phyloP scores from a whole-genome alignment of 2,329 filamentous ascomycete genomes.

The Sphaerostilbella broomeana region DNA sequence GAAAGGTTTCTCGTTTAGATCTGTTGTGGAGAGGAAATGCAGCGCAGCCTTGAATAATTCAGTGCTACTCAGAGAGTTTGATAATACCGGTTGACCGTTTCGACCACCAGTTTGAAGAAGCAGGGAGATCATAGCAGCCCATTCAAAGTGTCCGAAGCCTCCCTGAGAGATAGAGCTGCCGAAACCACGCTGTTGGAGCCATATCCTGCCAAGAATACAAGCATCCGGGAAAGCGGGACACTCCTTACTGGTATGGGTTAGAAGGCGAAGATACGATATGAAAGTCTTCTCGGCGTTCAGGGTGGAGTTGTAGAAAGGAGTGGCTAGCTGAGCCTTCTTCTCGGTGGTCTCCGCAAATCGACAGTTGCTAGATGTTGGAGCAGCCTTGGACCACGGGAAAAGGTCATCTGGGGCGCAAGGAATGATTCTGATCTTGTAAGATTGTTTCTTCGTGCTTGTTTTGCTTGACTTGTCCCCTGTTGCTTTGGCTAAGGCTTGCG shows the following conservation, averaged over 20 bases:
- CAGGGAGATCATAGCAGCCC: slow-evolving; percentile 72
- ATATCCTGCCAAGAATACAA: slow-evolving; percentile 77
- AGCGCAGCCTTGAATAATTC: slow-evolving; percentile 91
- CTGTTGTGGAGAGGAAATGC: slow-evolving; percentile 73
- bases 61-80: slow-evolving; percentile 76
- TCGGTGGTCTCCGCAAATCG: slow-evolving; percentile 45
- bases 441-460: slow-evolving; percentile 27
- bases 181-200: slow-evolving; percentile 85
- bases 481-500: slow-evolving; percentile 21
- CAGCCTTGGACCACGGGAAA: slow-evolving; percentile 66
- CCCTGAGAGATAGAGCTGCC: slow-evolving; percentile 61
- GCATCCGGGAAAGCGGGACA: slow-evolving; percentile 74
- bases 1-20: slow-evolving; percentile 63
- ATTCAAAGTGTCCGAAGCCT: slow-evolving; percentile 92
- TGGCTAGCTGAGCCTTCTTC: slow-evolving; percentile 42
- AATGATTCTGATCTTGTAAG: slow-evolving; percentile 65
- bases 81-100: slow-evolving; percentile 65
- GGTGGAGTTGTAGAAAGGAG: slow-evolving; percentile 84
- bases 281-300: slow-evolving; percentile 71
- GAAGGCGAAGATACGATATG: slow-evolving; percentile 65
- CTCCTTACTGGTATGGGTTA: slow-evolving; percentile 62
- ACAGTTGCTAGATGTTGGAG: slow-evolving; percentile 63
- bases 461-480: slow-evolving; percentile 17
- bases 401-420: slow-evolving; percentile 62
- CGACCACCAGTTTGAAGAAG: slow-evolving; percentile 71